These are phyloP conservation scores for Hortiboletus flavorubellus DNA, from an alignment of 768 basidiomycete genomes.

Conservation along the genomic window DNA sequence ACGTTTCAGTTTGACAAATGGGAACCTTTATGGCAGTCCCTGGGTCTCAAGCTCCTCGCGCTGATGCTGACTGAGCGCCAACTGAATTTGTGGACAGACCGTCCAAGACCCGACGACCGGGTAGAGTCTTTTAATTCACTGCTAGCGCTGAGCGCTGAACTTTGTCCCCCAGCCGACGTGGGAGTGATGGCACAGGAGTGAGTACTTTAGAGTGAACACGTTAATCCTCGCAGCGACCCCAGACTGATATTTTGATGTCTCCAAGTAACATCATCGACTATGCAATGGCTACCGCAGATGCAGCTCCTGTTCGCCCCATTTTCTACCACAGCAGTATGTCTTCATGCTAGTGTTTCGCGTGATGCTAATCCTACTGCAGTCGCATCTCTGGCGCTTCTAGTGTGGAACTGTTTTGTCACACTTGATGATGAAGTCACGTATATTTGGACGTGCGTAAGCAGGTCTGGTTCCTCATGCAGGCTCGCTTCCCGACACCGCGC, in stretches of 20 bases:
- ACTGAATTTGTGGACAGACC: too few species aligned
- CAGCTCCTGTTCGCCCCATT: constrained; percentile 4
- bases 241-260: not conserved
- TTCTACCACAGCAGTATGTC: constrained; percentile 11
- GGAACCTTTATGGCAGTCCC: not conserved
- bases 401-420: constrained; percentile 13
- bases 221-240: not conserved
- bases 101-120: too few species aligned
- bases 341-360: too few species aligned
- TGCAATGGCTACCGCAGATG: not conserved
- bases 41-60: not conserved
- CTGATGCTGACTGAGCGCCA: too few species aligned
- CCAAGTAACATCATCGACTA: not conserved
- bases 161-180: not conserved
- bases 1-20: not conserved
- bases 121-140: too few species aligned
- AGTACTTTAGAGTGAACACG: not conserved
- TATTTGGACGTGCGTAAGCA: constrained; percentile 23
- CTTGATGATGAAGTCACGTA: constrained; percentile 19
- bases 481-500: not conserved
- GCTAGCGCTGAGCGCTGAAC: not conserved
- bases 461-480: not conserved
- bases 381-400: constrained; percentile 9
- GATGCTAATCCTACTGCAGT: constrained; percentile 10
- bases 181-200: not conserved